Evolutionary conservation across 2,329 filamentous ascomycete species (phyloP).

Genomic region (Ascochyta rabiei): DNA sequence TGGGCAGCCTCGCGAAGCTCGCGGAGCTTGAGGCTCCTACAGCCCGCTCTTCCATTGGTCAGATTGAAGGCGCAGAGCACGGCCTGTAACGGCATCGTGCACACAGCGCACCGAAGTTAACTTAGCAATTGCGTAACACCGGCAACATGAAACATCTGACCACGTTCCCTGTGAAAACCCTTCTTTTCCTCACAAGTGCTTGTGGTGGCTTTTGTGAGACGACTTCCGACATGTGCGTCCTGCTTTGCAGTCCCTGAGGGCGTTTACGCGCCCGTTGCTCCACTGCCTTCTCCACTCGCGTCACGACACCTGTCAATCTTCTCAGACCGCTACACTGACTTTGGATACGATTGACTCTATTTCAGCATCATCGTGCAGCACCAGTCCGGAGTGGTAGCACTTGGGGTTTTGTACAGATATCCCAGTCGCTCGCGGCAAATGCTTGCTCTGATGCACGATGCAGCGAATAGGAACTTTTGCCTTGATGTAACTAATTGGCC

Average conservation of each 20-base stretch:
- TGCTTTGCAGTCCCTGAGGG: conserved; percentile 19
- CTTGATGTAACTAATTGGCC: conserved; percentile 9
- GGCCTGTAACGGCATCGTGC: conserved; percentile 25
- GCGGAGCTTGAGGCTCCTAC: conserved; percentile 40
- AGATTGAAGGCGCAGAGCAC: conserved; percentile 16
- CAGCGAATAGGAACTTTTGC: conserved; percentile 24
- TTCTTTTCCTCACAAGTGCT: conserved; percentile 5
- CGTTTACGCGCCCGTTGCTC: conserved; percentile 21
- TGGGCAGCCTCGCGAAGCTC: conserved; percentile 39
- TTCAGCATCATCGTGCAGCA: conserved; percentile 18
- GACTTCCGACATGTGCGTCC: not conserved
- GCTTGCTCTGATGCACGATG: conserved; percentile 7
- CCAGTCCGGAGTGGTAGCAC: conserved; percentile 9
- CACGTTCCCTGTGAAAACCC: conserved; percentile 15
- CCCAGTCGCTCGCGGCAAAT: conserved; percentile 9
- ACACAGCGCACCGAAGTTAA: conserved; percentile 21
- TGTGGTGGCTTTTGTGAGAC: conserved; percentile 11
- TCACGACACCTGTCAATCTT: conserved; percentile 9
- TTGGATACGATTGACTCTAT: not conserved
- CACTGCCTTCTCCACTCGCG: conserved; percentile 18
- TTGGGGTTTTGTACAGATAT: conserved; percentile 9
- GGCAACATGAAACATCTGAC: conserved; percentile 1
- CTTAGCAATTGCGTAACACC: conserved; percentile 27
- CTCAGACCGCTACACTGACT: conserved; percentile 8
- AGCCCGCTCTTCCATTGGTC: conserved; percentile 17